Evolutionary conservation across 306 rosid species (phyloP).

Genomic region (Citrullus colocynthis): DNA sequence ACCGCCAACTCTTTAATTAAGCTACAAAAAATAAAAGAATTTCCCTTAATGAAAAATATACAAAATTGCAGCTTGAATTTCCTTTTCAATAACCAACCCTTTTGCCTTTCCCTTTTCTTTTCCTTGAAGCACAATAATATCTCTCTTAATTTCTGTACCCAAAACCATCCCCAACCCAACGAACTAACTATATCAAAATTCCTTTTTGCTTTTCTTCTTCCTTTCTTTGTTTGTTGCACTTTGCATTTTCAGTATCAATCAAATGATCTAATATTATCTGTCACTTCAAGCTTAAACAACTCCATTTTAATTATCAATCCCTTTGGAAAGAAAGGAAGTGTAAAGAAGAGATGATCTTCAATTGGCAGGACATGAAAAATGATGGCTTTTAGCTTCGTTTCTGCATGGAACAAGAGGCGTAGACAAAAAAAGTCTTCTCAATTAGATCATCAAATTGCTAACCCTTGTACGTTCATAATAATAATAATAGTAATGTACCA

Average conservation of each 20-base stretch:
- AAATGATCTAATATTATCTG: slow-evolving; percentile 17
- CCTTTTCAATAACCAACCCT: slow-evolving; percentile 56
- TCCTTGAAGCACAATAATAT: slow-evolving; percentile 46
- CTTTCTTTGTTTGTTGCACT: not conserved
- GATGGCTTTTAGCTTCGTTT: slow-evolving; percentile 83
- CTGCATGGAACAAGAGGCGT: slow-evolving; percentile 95
- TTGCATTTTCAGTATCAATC: not conserved
- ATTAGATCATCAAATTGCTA: slow-evolving; percentile 18
- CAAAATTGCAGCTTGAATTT: slow-evolving; percentile 30
- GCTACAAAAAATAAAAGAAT: not conserved
- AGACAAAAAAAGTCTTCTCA: slow-evolving; percentile 50
- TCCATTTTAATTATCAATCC: not conserved
- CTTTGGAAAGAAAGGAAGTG: not conserved
- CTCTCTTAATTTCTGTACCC: slow-evolving; percentile 3
- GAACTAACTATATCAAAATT: slow-evolving; percentile 21
- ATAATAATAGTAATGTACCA: not conserved
- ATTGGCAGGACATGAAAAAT: not conserved
- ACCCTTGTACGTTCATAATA: slow-evolving; percentile 46
- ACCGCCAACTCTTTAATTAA: slow-evolving; percentile 21
- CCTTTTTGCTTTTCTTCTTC: slow-evolving; percentile 48
- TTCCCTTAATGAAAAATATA: too few species aligned
- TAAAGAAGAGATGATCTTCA: slow-evolving; percentile 3
- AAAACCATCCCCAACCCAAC: not conserved
- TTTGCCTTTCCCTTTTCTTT: slow-evolving; percentile 39
- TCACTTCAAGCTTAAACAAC: slow-evolving; percentile 1